Percentiles rank a stretch among this genome's conserved stretches.
Conservation (phyloP, 768 basidiomycete genomes). For the Mycena crocata region DNA sequence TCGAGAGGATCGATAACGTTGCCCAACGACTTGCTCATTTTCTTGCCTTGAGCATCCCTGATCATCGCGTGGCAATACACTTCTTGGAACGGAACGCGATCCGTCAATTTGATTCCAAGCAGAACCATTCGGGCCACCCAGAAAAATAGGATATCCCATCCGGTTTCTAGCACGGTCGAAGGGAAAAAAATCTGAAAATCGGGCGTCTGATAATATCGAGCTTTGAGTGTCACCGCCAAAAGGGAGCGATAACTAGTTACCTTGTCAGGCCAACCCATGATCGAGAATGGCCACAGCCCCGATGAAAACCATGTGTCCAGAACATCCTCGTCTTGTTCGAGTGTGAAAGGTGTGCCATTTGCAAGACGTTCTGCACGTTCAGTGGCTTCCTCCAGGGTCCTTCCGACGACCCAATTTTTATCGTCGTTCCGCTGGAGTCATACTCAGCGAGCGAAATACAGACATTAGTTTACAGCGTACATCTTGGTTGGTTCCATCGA, state of each 20-base stretch:
- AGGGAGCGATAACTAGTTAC: constrained; percentile 51
- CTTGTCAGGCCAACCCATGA: constrained; percentile 96
- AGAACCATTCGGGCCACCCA: constrained; percentile 99
- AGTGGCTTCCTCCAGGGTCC: constrained; percentile 80
- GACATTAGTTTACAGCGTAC: constrained; percentile 53
- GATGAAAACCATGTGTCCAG: constrained; percentile 99
- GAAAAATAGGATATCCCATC: constrained; percentile 99
- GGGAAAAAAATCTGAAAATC: constrained; percentile 91
- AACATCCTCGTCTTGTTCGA: constrained; percentile 96
- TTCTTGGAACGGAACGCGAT: constrained; percentile 92
- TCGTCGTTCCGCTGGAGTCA: constrained; percentile 62
- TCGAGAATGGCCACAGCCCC: constrained; percentile 97
- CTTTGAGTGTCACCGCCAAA: constrained; percentile 6
- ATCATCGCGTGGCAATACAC: constrained; percentile 99
- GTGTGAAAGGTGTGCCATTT: constrained; percentile 70
- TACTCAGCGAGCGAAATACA: not conserved
- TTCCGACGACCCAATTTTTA: constrained; percentile 92
- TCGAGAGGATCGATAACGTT: constrained; percentile 98
- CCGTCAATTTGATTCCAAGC: constrained; percentile 90
- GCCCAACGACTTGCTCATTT: constrained; percentile 98
- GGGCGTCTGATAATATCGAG: constrained; percentile 57
- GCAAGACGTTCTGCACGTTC: constrained; percentile 79
- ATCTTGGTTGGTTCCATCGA: constrained; percentile 81
- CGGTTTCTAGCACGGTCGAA: constrained; percentile 89
- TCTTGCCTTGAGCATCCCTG: constrained; percentile 97